Evolutionary conservation across 257 asterid genomes (phyloP).

Genomic region (Scutellaria galericulata): DNA sequence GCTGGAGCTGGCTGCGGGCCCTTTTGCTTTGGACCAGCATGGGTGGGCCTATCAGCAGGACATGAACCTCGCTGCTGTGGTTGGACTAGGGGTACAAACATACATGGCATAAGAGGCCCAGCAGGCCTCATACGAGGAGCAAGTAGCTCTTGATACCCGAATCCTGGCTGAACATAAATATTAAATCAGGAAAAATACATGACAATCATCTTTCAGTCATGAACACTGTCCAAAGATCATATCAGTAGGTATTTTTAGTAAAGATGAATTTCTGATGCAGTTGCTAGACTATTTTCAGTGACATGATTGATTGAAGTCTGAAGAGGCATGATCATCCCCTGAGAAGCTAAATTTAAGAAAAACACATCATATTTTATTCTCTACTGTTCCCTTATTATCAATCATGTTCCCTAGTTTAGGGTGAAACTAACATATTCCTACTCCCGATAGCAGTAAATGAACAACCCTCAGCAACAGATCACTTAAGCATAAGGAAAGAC

Average conservation of each 20-base stretch:
- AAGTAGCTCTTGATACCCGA: conserved; percentile 84
- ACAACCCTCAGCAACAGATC: neutral
- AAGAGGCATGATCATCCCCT: neutral
- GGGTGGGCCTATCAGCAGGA: conserved; percentile 63
- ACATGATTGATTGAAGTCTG: conserved; percentile 4
- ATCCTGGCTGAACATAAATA: conserved; percentile 63
- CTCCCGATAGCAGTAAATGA: neutral
- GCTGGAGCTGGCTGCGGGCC: conserved; percentile 65
- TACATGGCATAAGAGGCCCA: conserved; percentile 70
- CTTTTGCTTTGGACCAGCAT: conserved; percentile 59
- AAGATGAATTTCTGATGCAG: neutral
- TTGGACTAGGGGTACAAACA: conserved; percentile 75
- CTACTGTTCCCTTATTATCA: neutral
- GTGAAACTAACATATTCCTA: neutral
- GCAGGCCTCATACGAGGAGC: conserved; percentile 83
- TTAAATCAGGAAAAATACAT: conserved; percentile 27
- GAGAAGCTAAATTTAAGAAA: neutral
- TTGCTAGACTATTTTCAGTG: neutral
- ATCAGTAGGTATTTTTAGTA: neutral
- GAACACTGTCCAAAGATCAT: neutral
- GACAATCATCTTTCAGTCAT: conserved; percentile 6
- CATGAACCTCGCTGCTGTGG: conserved; percentile 79
- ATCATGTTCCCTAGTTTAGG: too few species aligned
- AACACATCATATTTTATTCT: neutral
- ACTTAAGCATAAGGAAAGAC: conserved; percentile 2